These are phyloP conservation scores for Geotrichum histeridarum DNA, from an alignment of 1,139 yeast genomes.

Conservation along the genomic window DNA sequence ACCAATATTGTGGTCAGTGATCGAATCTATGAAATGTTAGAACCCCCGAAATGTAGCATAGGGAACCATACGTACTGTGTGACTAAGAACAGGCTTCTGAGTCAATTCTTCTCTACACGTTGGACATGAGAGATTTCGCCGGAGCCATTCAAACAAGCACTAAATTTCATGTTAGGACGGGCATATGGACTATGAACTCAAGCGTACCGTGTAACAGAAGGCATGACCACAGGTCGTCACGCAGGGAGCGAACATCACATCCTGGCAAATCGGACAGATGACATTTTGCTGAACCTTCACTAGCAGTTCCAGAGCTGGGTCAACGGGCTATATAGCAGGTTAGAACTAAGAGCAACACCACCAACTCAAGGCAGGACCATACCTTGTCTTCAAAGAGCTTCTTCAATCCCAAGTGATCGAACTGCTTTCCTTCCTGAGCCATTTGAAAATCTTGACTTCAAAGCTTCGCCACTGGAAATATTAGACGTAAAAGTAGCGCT, in stretches of 20 bases:
- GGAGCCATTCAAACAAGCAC: conserved; percentile 32
- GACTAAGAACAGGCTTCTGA: conserved; percentile 25
- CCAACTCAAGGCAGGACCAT: not conserved
- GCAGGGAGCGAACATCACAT: conserved; percentile 34
- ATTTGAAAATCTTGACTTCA: not conserved
- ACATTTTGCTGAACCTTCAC: conserved; percentile 26
- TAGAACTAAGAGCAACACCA: not conserved
- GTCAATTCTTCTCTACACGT: conserved; percentile 26
- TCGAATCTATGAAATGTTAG: conserved; percentile 12
- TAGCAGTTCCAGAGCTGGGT: conserved; percentile 18
- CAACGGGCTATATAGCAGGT: conserved; percentile 1
- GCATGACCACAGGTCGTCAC: conserved; percentile 37
- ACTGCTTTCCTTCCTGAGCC: conserved; percentile 6
- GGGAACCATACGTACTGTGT: conserved; percentile 17
- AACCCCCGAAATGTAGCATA: not conserved
- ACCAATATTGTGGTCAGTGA: conserved; percentile 12
- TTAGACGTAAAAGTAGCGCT: too few species aligned
- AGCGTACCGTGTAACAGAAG: conserved; percentile 33
- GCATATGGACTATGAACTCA: not conserved
- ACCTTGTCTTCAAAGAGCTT: conserved; percentile 1
- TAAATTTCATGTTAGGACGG: conserved; percentile 5
- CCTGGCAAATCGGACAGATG: conserved; percentile 36
- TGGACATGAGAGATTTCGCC: conserved; percentile 28
- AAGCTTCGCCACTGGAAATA: too few species aligned
- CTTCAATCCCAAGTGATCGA: conserved; percentile 8